Percentiles rank a stretch among this genome's conserved stretches.
Conservation (phyloP, 768 basidiomycete species). For the Hygrocybe coccinea region DNA sequence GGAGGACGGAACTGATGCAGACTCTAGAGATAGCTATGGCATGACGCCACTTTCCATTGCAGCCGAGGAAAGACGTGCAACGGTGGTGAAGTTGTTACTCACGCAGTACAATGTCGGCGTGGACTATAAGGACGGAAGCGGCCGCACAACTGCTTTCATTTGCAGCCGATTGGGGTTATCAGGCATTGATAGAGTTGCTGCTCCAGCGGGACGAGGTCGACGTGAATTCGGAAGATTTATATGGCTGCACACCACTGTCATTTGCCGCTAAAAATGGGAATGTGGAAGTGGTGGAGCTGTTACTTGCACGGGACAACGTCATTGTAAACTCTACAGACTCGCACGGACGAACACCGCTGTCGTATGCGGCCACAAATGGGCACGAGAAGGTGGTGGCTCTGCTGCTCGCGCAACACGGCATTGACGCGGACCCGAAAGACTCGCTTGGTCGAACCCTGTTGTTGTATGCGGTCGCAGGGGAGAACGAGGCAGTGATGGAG, state of each 20-base stretch:
- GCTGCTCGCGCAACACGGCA: not conserved
- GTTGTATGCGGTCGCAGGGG: not conserved
- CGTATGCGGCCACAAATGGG: not conserved
- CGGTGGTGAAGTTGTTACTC: constrained; percentile 3
- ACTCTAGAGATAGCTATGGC: constrained; percentile 4
- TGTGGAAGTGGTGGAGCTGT: not conserved
- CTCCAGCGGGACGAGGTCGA: not conserved
- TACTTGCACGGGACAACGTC: not conserved
- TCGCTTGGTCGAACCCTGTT: not conserved
- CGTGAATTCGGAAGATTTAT: not conserved
- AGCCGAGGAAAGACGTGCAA: constrained; percentile 8
- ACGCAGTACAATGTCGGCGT: not conserved
- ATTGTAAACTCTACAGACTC: not conserved
- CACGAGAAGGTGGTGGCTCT: constrained; percentile 1
- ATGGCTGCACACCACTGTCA: not conserved
- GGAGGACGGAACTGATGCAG: not conserved
- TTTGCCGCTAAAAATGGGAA: not conserved
- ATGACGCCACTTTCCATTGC: constrained; percentile 6
- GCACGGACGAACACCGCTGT: constrained; percentile 1
- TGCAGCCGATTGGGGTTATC: not conserved
- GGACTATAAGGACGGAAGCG: not conserved
- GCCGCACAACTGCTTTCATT: not conserved
- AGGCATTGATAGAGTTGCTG: not conserved
- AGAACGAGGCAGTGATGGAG: not conserved
- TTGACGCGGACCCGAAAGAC: not conserved